phyloP scores from a whole-genome alignment of 345 rosid species.

The Citrus maxima region DNA sequence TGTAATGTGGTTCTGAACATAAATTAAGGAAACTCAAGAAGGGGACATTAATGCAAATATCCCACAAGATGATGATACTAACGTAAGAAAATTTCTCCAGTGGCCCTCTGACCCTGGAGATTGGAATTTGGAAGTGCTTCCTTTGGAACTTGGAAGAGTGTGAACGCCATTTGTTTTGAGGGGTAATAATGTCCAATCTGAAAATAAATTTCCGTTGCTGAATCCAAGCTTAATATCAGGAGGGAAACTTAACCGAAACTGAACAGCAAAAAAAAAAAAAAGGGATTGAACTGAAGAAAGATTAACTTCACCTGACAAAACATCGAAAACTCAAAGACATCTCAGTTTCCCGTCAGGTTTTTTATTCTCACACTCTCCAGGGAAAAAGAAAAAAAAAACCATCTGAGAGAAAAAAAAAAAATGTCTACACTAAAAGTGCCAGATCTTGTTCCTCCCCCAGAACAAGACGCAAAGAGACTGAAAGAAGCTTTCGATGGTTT shows the following conservation, averaged over 20 bases:
- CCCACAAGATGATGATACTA: background rate
- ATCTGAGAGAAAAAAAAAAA: background rate
- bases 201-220: slow-evolving; percentile 3
- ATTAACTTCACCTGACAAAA: background rate
- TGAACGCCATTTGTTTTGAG: background rate
- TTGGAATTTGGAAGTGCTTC: background rate
- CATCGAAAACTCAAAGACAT: background rate
- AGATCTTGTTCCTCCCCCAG: slow-evolving; percentile 61
- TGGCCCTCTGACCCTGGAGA: background rate
- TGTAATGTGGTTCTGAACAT: background rate
- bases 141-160: background rate
- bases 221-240: slow-evolving; percentile 16
- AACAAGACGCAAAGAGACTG: slow-evolving; percentile 58
- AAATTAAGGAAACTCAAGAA: slow-evolving; percentile 1
- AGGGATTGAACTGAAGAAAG: background rate
- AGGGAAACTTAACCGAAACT: slow-evolving; percentile 28
- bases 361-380: background rate
- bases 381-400: background rate
- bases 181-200: slow-evolving; percentile 19
- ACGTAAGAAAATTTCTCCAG: background rate
- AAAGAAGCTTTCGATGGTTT: slow-evolving; percentile 67
- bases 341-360: background rate
- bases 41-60: background rate
- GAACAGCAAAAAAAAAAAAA: background rate
- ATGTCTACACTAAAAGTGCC: slow-evolving; percentile 65